phyloP scores from a whole-genome alignment of 2,329 filamentous ascomycete genomes.

The Cladosporium sp. region DNA sequence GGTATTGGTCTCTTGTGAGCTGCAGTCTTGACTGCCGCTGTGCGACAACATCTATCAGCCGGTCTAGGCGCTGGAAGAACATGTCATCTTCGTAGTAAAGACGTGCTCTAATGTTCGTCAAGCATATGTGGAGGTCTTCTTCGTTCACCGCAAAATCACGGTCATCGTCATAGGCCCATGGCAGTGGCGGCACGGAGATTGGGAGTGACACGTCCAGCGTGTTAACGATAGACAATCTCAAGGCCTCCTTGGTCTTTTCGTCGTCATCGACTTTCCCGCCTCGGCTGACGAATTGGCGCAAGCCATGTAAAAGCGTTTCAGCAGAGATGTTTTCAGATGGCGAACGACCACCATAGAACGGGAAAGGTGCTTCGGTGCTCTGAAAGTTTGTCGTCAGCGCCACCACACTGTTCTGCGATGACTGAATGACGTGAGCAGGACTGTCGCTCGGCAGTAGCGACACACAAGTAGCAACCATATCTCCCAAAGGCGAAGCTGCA shows the following conservation, averaged over 20 bases:
- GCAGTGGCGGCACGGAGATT: not conserved
- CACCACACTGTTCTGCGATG: conserved; percentile 15
- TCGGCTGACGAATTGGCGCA: conserved; percentile 1
- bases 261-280: not conserved
- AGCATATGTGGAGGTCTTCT: not conserved
- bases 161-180: not conserved
- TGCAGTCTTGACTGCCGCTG: not conserved
- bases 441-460: conserved; percentile 55
- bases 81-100: not conserved
- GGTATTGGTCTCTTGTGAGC: conserved; percentile 1
- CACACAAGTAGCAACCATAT: conserved; percentile 46
- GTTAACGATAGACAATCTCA: not conserved
- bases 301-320: not conserved
- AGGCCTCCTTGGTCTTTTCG: not conserved
- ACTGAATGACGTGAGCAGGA: conserved; percentile 51
- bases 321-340: not conserved
- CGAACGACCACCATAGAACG: not conserved
- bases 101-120: not conserved
- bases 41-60: not conserved
- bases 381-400: not conserved
- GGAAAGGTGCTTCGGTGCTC: not conserved
- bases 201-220: not conserved
- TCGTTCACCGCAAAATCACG: not conserved
- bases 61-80: conserved; percentile 1
- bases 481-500: conserved; percentile 42